Conservation (phyloP, 2,329 filamentous ascomycete species). For the Pseudocercospora crystallina region DNA sequence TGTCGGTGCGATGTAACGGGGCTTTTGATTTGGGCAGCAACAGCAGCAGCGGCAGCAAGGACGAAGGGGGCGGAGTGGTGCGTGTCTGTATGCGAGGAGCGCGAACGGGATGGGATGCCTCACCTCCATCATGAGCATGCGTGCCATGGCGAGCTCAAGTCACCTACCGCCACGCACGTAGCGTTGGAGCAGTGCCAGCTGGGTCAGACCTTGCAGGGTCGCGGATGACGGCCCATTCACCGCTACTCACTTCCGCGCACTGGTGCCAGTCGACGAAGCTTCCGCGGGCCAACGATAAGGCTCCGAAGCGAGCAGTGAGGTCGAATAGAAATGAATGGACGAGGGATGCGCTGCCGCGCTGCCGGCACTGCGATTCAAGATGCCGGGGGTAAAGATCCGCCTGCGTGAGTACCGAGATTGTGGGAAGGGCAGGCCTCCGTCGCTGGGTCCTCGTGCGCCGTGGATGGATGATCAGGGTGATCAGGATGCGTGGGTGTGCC, state of each 20-base stretch:
- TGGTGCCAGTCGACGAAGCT: conserved; percentile 5
- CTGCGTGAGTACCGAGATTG: conserved; percentile 13
- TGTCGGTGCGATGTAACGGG: conserved; percentile 1
- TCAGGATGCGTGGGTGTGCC: no score
- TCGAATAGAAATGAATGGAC: not conserved
- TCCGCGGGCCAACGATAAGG: conserved; percentile 10
- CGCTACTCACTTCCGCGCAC: conserved; percentile 10
- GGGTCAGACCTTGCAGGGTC: conserved; percentile 11
- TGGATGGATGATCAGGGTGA: no score
- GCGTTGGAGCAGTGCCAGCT: conserved; percentile 5
- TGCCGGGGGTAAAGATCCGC: conserved; percentile 13
- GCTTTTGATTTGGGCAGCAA: not conserved
- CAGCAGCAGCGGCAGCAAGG: conserved; percentile 6
- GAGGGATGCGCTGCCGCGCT: conserved; percentile 10
- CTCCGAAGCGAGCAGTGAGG: conserved; percentile 8
- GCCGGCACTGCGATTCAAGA: conserved; percentile 20
- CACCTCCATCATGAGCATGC: conserved; percentile 18
- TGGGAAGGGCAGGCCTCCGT: not conserved
- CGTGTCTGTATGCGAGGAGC: conserved; percentile 4
- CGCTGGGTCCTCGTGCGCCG: no score
- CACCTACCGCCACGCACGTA: conserved; percentile 13
- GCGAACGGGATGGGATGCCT: conserved; percentile 10
- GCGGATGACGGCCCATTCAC: conserved; percentile 14
- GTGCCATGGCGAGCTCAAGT: conserved; percentile 15
- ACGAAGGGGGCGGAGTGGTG: not conserved